Base-by-base conservation (phyloP, 2,329 filamentous ascomycete genomes). In the Cyphellophora europaea region DNA sequence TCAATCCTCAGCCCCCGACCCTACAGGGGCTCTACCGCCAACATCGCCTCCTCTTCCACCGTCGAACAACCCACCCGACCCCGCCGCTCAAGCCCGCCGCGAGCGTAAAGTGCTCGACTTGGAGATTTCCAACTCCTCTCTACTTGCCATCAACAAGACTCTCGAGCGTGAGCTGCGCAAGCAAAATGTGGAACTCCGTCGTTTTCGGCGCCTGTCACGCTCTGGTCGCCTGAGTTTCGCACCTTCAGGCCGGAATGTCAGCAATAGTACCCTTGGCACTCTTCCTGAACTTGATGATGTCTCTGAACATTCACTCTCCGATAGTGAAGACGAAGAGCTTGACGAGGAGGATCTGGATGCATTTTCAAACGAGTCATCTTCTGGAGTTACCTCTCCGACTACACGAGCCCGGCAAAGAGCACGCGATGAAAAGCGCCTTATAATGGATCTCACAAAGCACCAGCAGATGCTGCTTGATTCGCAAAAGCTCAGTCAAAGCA, bases 71-170 rank as follows among this genome's bases (percentile, higher is more conserved):
- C 21, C 21, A 8, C 8, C 21, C 8, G 87, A 93, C 41, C 68
- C 86, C 5, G 86, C 91, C 8, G 74, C 82, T n/a, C 91, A 86
- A 54, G 91, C 91, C 11, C 76, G 91, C 18, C 75, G 86, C 21
- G 91, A 96, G 58, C 77, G 91, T 42, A 98, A 96, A 63, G 88
- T 98, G 1, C 74, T 96, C 47, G 91, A 98, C 55, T 67, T 98
- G 5, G 86, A 98, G 55, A 98, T 98, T 44, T 94, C 83, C 36
- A 98, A 98, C 53, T 91, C 86, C 1, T 95, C 88, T 2, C 71
- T 98, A 3, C 74, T 94, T 37, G 91, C 91, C 27, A 96, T 98
- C 61, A 98, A 98, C 54, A 74, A 88, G 35, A 91, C 87, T 0
- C 65, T 98, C 0, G 91, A 98, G 61, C 76, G 86, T 15, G 86